These are phyloP conservation scores for Dictyostelium gargantuum DNA, from an alignment of 208 protist species.

Conservation along the genomic window DNA sequence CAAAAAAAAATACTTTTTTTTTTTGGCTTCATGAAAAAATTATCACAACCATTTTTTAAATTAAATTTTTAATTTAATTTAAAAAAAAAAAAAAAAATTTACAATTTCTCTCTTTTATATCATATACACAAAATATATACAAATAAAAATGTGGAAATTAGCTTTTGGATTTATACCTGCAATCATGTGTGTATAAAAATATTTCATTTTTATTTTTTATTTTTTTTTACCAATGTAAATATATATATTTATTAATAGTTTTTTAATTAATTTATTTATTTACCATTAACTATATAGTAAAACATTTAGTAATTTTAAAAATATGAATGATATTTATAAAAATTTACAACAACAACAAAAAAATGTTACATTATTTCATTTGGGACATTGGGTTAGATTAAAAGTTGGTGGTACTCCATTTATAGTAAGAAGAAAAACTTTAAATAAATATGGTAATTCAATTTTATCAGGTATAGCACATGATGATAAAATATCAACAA, in stretches of 20 bases:
- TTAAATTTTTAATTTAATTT: no score
- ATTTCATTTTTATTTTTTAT: neutral
- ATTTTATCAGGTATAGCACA: slow-evolving; percentile 1
- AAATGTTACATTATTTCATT: slow-evolving; percentile 53
- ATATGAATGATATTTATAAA: slow-evolving; percentile 40
- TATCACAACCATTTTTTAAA: no score
- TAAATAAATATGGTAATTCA: neutral
- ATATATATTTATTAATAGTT: neutral
- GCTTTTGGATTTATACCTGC: neutral
- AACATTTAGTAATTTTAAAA: slow-evolving; percentile 35
- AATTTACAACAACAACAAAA: slow-evolving; percentile 34
- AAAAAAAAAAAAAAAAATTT: no score
- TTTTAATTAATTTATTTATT: neutral
- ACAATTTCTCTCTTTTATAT: no score
- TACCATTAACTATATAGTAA: neutral
- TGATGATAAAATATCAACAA: slow-evolving; percentile 35
- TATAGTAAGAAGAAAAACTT: slow-evolving; percentile 54
- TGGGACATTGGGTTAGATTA: slow-evolving; percentile 54
- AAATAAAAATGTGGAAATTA: neutral
- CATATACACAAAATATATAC: no score
- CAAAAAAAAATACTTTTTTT: no score
- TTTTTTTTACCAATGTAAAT: no score
- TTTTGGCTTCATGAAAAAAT: no score
- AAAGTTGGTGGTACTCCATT: slow-evolving; percentile 36
- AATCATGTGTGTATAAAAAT: neutral